Evolutionary conservation across 148 eudicot genomes (phyloP).

Genomic region (Heliamphora exappendiculata): DNA sequence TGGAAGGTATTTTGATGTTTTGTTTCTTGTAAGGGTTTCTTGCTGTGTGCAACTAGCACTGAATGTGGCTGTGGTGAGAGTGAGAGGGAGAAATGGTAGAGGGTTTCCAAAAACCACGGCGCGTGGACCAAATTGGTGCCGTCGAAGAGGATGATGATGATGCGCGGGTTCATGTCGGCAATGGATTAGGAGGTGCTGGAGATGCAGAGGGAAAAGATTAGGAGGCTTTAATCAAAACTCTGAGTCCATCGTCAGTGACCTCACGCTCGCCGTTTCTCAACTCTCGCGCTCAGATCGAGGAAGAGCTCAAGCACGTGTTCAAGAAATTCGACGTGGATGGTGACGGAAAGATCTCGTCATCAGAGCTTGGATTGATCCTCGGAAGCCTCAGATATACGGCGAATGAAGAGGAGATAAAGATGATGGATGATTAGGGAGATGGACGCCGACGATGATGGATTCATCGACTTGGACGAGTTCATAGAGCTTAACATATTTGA

Average conservation of each 20-base stretch:
- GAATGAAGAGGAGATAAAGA: conserved; percentile 20
- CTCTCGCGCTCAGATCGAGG: conserved; percentile 27
- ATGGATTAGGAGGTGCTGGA: no score
- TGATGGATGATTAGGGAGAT: conserved; percentile 37
- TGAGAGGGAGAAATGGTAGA: no score
- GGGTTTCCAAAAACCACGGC: no score
- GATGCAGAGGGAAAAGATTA: no score
- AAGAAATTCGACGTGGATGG: conserved; percentile 54
- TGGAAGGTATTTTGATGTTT: no score
- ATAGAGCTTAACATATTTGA: conserved; percentile 44
- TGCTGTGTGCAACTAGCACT: no score
- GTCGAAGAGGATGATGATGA: no score
- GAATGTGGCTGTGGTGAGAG: no score
- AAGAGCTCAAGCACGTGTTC: conserved; percentile 46
- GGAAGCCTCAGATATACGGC: conserved; percentile 28
- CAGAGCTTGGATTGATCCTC: conserved; percentile 40
- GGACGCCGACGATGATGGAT: conserved; percentile 46
- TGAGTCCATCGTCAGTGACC: background rate
- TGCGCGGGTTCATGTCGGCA: no score
- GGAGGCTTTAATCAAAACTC: no score
- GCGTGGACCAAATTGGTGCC: no score
- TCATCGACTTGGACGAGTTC: conserved; percentile 38
- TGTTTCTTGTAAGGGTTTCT: no score
- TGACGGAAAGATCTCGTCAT: conserved; percentile 43
- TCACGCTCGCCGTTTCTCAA: conserved; percentile 12